Conservation (phyloP, 1,284 basidiomycete genomes). For the Cutaneotrichosporon sp. region DNA sequence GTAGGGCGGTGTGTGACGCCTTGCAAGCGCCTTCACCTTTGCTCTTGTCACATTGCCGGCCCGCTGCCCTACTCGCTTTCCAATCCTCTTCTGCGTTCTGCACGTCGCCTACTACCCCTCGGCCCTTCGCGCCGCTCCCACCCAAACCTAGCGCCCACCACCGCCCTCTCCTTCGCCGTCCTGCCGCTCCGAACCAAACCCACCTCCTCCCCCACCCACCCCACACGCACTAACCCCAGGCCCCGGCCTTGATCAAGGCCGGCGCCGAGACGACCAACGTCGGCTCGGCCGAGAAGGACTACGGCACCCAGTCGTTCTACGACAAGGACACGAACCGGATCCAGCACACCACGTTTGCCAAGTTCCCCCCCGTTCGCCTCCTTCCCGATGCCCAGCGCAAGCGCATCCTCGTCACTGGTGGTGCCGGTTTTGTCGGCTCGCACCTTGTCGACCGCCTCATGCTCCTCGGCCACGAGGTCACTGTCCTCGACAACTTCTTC, state of each 20-base stretch:
- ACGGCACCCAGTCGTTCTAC: slow-evolving; percentile 80
- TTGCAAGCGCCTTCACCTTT: too few relatives aligned
- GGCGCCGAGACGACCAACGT: slow-evolving; percentile 62
- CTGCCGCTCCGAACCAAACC: neutral
- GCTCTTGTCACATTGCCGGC: too few relatives aligned
- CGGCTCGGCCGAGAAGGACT: slow-evolving; percentile 53
- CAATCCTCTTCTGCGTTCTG: too few relatives aligned
- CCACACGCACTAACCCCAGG: slow-evolving; percentile 24
- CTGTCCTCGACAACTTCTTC: slow-evolving; percentile 97
- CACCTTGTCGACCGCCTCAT: slow-evolving; percentile 96
- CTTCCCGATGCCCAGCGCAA: slow-evolving; percentile 75
- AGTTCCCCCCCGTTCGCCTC: slow-evolving; percentile 87
- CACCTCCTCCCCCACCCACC: neutral
- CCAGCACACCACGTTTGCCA: slow-evolving; percentile 83
- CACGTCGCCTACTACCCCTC: too few relatives aligned
- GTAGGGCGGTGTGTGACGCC: neutral
- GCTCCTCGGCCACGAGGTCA: slow-evolving; percentile 96
- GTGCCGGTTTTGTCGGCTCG: slow-evolving; percentile 95
- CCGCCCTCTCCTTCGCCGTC: neutral
- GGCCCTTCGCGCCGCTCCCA: too few relatives aligned
- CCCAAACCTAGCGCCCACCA: neutral
- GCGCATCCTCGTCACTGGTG: slow-evolving; percentile 83
- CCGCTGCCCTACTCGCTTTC: neutral
- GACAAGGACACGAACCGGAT: slow-evolving; percentile 73
- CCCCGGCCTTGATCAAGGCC: slow-evolving; percentile 52